Conservation (phyloP, 345 rosid genomes). For the Gossypium mustelinum region DNA sequence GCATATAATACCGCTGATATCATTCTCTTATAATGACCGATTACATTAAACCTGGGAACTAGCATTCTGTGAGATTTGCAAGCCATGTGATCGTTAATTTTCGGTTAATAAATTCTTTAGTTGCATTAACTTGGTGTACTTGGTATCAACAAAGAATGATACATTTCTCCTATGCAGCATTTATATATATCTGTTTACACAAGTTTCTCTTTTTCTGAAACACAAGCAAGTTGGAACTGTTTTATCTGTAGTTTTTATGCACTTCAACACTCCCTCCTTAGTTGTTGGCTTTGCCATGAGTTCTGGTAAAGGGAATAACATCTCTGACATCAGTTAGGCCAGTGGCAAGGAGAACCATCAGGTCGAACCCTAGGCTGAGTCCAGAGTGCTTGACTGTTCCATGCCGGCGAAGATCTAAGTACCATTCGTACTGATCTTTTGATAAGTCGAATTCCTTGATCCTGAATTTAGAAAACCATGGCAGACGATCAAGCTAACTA, state of each 20-base stretch:
- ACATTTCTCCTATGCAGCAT: not conserved
- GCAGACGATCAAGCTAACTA: not conserved
- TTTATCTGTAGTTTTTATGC: not conserved
- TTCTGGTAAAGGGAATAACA: constrained; percentile 72
- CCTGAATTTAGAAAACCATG: constrained; percentile 31
- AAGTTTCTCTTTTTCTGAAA: not conserved
- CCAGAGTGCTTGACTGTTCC: constrained; percentile 80
- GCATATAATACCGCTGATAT: no score
- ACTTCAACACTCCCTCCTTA: constrained; percentile 14
- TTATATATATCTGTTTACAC: constrained; percentile 2
- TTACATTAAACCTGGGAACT: no score
- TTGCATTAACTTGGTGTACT: not conserved
- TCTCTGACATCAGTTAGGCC: constrained; percentile 78
- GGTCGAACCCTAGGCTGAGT: constrained; percentile 63
- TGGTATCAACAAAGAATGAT: constrained; percentile 18
- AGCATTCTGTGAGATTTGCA: no score
- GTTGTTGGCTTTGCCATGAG: constrained; percentile 46
- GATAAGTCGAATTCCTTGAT: constrained; percentile 46
- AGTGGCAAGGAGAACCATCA: constrained; percentile 62
- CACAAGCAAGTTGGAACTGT: not conserved
- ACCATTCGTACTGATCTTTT: constrained; percentile 71
- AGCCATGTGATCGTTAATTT: constrained; percentile 4
- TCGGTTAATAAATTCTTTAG: not conserved
- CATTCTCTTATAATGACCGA: no score
- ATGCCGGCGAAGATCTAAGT: constrained; percentile 69